Base-by-base conservation (phyloP, 768 basidiomycete genomes). In the Lentinus brumalis region DNA sequence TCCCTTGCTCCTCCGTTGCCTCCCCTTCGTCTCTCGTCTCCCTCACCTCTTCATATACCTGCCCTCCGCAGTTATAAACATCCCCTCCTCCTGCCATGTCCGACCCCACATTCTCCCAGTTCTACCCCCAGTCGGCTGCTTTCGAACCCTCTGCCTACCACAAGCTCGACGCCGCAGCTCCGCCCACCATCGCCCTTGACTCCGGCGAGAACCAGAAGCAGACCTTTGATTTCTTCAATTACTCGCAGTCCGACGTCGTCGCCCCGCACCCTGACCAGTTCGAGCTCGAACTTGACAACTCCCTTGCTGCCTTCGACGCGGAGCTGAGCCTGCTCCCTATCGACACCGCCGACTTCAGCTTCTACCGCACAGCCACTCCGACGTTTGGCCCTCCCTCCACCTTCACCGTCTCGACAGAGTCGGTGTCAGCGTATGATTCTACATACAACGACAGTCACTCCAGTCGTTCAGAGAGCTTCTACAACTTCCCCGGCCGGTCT, bases 251-350 rank as follows among this genome's bases (percentile, higher is more conserved):
- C 63, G 89, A 91, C 76, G 82, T 89, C 75, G 79, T 86, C 68
- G 89, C 88, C 55, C 89, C 91, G 46, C 84, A 88, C 70, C 88
- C 89, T 62, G 91, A 92, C 79, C 81, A 86, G 64, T 93, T 94
- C 77, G 92, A 93, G 72, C 83, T 83, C 53, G 92, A 94, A 76
- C 83, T 94, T 69, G 91, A 92, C 75, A 79, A 78, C 38, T 83
- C 78, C 76, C 83, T 91, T 68, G 84, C 84, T 12, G 85, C 82
- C 46, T 83, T 87, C 71, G 84, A 88, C 77, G 81, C 86, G 63
- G 75, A 62, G 56, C 66, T 79, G 72, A 80, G 85, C 69, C 79
- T 85, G 57, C 80, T 86, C 63, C 78, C 86, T 65, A 82, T 83
- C 67, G 83, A 89, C 62, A 84, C 85, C 72, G 81, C 59, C 58